phyloP scores from a whole-genome alignment of 2,329 filamentous ascomycete genomes.

The Neocatenulostroma microsporum region DNA sequence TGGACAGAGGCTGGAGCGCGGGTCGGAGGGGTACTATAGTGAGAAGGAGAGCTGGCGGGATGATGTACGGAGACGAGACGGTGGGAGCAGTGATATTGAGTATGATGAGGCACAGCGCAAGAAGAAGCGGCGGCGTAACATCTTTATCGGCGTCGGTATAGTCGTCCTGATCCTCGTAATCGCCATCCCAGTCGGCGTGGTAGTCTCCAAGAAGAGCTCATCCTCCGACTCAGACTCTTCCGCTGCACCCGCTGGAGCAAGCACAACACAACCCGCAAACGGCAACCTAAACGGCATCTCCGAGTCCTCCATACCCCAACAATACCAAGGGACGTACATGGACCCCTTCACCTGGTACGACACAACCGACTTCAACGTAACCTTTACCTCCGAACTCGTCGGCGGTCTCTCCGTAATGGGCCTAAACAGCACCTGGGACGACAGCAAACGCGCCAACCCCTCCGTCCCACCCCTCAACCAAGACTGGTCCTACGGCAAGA shows the following conservation, averaged over 20 bases:
- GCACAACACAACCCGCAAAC: slow-evolving; percentile 32
- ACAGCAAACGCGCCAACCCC: slow-evolving; percentile 67
- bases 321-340: slow-evolving; percentile 65
- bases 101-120: slow-evolving; percentile 34
- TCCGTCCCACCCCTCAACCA: slow-evolving; percentile 72
- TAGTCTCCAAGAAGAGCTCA: slow-evolving; percentile 38
- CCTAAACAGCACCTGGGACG: slow-evolving; percentile 76
- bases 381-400: slow-evolving; percentile 77
- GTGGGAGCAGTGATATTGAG: slow-evolving; percentile 28
- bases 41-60: slow-evolving; percentile 34
- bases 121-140: slow-evolving; percentile 50
- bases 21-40: slow-evolving; percentile 31
- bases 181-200: slow-evolving; percentile 41
- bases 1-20: slow-evolving; percentile 38
- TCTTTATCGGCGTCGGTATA: slow-evolving; percentile 33
- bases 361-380: slow-evolving; percentile 85
- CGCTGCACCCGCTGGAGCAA: slow-evolving; percentile 14
- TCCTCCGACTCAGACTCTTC: slow-evolving; percentile 19
- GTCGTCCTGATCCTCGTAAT: slow-evolving; percentile 38
- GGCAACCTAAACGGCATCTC: slow-evolving; percentile 40
- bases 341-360: slow-evolving; percentile 91
- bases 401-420: slow-evolving; percentile 90
- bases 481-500: slow-evolving; percentile 68
- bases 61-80: slow-evolving; percentile 35
- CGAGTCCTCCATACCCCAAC: slow-evolving; percentile 39